Evolutionary conservation across 2,329 filamentous ascomycete genomes (phyloP).

Genomic region (Aspergillus vadensis): DNA sequence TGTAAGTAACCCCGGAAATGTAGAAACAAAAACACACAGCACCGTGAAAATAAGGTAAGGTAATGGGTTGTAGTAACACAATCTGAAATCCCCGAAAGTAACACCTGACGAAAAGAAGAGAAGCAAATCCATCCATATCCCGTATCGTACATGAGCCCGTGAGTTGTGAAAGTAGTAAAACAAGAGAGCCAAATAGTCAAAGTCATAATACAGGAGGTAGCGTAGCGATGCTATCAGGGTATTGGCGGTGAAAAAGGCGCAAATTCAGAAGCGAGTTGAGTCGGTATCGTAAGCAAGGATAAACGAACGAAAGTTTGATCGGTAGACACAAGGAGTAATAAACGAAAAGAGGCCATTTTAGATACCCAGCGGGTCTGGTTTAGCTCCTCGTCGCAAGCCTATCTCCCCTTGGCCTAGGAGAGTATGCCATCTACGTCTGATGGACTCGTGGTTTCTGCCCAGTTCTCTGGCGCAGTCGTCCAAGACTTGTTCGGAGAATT

Average conservation of each 20-base stretch:
- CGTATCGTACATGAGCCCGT: constrained; percentile 2
- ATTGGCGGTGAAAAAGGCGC: neutral
- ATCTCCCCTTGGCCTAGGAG: constrained; percentile 48
- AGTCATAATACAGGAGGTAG: constrained; percentile 4
- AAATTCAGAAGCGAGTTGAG: too few species aligned
- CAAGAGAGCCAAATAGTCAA: neutral
- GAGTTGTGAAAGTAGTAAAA: neutral
- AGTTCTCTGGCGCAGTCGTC: constrained; percentile 48
- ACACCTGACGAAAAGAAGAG: neutral
- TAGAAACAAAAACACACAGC: too few species aligned
- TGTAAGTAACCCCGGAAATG: neutral
- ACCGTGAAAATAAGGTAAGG: too few species aligned
- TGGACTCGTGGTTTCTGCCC: constrained; percentile 43
- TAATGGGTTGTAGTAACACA: neutral
- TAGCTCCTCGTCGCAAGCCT: constrained; percentile 31
- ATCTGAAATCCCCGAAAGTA: neutral
- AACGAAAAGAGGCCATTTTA: constrained; percentile 14
- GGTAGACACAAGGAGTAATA: neutral
- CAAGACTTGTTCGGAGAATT: constrained; percentile 48
- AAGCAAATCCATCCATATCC: constrained; percentile 5
- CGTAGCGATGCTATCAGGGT: neutral
- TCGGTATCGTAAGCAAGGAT: too few species aligned
- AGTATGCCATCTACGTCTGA: constrained; percentile 46
- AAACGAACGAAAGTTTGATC: too few species aligned
- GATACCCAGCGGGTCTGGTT: constrained; percentile 26